A percentile compares a stretch with the other conserved stretches of the same genome.
Conservation (phyloP, 1,284 basidiomycete species). For the Rhizoctonia solani region DNA sequence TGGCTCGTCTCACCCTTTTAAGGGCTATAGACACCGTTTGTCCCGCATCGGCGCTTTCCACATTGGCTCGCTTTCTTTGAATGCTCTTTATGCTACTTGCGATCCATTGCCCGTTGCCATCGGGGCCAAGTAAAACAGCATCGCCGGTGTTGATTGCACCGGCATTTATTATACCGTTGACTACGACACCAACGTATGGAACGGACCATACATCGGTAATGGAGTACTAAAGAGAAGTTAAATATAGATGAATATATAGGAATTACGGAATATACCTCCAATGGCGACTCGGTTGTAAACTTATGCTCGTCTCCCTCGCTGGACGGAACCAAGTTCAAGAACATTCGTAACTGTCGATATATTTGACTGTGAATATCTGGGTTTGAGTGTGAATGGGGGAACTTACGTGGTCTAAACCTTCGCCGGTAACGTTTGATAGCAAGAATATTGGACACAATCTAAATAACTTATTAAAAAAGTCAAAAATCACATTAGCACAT, state of each 20-base stretch:
- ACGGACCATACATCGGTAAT: conserved; percentile 73
- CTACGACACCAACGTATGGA: conserved; percentile 79
- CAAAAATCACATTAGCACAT: conserved; percentile 1
- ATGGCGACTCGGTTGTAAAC: conserved; percentile 80
- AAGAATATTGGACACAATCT: conserved; percentile 93
- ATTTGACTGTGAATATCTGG: conserved; percentile 45
- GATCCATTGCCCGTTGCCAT: conserved; percentile 85
- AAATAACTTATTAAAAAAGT: not conserved
- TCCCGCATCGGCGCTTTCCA: conserved; percentile 88
- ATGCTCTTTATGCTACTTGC: conserved; percentile 86
- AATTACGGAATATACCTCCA: conserved; percentile 63
- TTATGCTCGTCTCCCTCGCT: conserved; percentile 81
- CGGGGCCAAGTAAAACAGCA: conserved; percentile 84
- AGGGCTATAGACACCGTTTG: conserved; percentile 94
- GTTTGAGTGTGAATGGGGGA: not conserved
- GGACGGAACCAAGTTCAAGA: conserved; percentile 84
- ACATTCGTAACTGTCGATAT: conserved; percentile 67
- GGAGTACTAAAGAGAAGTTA: conserved; percentile 61
- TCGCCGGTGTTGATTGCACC: conserved; percentile 82
- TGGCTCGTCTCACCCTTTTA: conserved; percentile 82
- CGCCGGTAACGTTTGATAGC: conserved; percentile 93
- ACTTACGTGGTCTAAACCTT: conserved; percentile 78
- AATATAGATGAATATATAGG: conserved; percentile 25
- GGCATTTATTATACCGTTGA: conserved; percentile 86
- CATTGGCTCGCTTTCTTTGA: conserved; percentile 79